phyloP scores from a whole-genome alignment of 495 filamentous ascomycete genomes.

The Hyaloscypha finlandica region DNA sequence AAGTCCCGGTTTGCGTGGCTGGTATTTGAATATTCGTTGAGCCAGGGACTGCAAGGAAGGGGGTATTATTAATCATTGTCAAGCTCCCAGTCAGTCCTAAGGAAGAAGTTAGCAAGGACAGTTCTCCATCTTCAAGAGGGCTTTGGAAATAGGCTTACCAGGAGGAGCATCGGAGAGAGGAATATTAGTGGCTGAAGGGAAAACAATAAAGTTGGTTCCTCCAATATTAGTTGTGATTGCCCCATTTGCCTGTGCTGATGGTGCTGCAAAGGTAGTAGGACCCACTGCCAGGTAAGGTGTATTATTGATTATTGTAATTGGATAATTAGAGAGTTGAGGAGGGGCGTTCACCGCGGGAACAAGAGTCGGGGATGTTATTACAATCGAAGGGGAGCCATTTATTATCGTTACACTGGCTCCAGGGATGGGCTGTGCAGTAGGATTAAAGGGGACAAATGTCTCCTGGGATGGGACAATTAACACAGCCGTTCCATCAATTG shows the following conservation, averaged over 20 bases:
- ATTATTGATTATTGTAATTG: background rate
- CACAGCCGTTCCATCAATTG: background rate
- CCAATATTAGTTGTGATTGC: background rate
- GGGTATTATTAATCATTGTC: slow-evolving; percentile 17
- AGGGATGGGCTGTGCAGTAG: background rate
- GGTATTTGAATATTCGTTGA: slow-evolving; percentile 15
- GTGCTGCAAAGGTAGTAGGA: background rate
- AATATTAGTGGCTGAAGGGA: slow-evolving; percentile 12
- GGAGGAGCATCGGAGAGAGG: slow-evolving; percentile 10
- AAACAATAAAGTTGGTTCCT: slow-evolving; percentile 12
- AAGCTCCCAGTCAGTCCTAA: background rate
- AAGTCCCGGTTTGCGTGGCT: background rate
- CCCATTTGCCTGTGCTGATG: background rate
- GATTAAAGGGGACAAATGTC: background rate
- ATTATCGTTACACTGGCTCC: background rate
- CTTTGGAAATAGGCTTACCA: background rate
- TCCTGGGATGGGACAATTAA: background rate
- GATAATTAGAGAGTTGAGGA: background rate
- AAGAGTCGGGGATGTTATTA: background rate
- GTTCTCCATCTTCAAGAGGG: background rate
- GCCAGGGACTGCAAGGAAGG: slow-evolving; percentile 11
- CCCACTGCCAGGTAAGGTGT: background rate
- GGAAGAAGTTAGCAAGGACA: background rate
- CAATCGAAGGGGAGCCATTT: background rate
- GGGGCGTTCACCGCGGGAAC: background rate